phyloP scores from a whole-genome alignment of 495 filamentous ascomycete genomes.

The Pseudomonodictys pantanalensis region DNA sequence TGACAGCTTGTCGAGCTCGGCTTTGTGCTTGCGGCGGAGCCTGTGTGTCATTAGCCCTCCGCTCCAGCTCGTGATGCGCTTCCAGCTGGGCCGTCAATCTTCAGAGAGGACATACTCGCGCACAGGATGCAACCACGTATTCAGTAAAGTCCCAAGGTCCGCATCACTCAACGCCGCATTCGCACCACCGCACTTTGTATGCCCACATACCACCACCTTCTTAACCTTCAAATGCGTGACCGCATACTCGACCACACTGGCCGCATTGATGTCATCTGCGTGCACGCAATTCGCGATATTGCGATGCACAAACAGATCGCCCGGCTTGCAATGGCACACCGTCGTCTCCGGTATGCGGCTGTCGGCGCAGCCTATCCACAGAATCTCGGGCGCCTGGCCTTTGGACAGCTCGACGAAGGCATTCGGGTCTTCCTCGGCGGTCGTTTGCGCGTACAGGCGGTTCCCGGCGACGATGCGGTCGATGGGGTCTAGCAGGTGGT shows the following conservation, averaged over 20 bases:
- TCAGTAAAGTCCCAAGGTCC: slow-evolving; percentile 70
- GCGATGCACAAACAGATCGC: slow-evolving; percentile 90
- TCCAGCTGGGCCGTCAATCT: not conserved
- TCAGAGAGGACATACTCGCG: slow-evolving; percentile 22
- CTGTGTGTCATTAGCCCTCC: slow-evolving; percentile 3
- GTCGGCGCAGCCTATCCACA: slow-evolving; percentile 94
- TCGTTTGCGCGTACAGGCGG: slow-evolving; percentile 68
- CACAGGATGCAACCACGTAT: slow-evolving; percentile 72
- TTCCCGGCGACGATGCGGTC: slow-evolving; percentile 60
- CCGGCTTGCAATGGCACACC: slow-evolving; percentile 73
- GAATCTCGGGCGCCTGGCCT: slow-evolving; percentile 72
- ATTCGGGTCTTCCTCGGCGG: slow-evolving; percentile 61
- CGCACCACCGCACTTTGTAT: slow-evolving; percentile 78
- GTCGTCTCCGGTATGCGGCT: slow-evolving; percentile 85
- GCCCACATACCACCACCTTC: slow-evolving; percentile 81
- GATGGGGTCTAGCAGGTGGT: slow-evolving; percentile 53
- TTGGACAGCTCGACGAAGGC: slow-evolving; percentile 67
- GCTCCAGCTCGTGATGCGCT: not conserved
- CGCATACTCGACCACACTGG: slow-evolving; percentile 80
- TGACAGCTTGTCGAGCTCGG: slow-evolving; percentile 30
- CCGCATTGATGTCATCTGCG: slow-evolving; percentile 70
- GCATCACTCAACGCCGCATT: slow-evolving; percentile 63
- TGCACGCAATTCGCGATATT: slow-evolving; percentile 91
- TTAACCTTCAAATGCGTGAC: slow-evolving; percentile 71
- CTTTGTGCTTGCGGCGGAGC: slow-evolving; percentile 29